These are phyloP conservation scores for Spatholobus suberectus DNA, from an alignment of 306 rosid species.

Conservation along the genomic window DNA sequence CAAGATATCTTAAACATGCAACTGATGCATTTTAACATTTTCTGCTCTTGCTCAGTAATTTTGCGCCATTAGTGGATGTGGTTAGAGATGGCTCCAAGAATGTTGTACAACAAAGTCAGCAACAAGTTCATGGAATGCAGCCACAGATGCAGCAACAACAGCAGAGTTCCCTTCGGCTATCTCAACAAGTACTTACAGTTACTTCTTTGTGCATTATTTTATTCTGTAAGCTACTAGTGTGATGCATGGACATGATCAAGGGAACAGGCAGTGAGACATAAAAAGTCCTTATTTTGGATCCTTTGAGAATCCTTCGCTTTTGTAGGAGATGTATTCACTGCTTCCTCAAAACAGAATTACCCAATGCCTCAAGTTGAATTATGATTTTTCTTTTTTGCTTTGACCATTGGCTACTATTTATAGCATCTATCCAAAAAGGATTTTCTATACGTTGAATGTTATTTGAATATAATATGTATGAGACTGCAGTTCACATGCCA, in stretches of 20 bases:
- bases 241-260: constrained; percentile 20
- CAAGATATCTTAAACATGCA: constrained; percentile 14
- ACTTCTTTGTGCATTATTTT: constrained; percentile 35
- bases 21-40: constrained; percentile 31
- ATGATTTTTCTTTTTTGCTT: neutral
- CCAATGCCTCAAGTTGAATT: constrained; percentile 21
- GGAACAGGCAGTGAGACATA: neutral
- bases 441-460: neutral
- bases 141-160: constrained; percentile 71
- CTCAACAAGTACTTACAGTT: constrained; percentile 69
- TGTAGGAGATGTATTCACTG: neutral
- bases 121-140: constrained; percentile 69
- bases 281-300: constrained; percentile 2
- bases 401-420: neutral
- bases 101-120: constrained; percentile 66
- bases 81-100: constrained; percentile 82
- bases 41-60: constrained; percentile 57
- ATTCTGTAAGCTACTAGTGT: constrained; percentile 13
- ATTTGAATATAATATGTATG: neutral
- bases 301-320: constrained; percentile 2
- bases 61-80: constrained; percentile 70
- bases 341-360: constrained; percentile 17
- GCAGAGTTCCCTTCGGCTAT: constrained; percentile 65
- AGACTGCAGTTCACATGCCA: constrained; percentile 3
- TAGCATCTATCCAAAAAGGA: neutral